Percentiles rank a stretch among this genome's conserved stretches.
Conservation (phyloP, 208 protist genomes). For the Porcisia deanei region DNA sequence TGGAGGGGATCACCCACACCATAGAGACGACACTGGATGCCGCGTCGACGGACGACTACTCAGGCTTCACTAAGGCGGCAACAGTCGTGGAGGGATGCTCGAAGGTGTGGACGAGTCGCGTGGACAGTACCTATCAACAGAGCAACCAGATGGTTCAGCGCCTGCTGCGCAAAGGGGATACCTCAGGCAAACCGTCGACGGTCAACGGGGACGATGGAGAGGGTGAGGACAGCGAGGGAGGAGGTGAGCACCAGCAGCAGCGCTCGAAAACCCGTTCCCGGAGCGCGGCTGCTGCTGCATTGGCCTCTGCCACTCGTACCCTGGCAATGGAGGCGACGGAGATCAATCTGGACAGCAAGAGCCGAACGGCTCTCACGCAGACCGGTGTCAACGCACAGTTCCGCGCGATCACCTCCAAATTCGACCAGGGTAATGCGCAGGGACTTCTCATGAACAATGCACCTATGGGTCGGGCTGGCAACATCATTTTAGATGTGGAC, state of each 20-base stretch:
- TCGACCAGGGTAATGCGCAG: slow-evolving; percentile 90
- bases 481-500: slow-evolving; percentile 88
- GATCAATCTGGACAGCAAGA: slow-evolving; percentile 86
- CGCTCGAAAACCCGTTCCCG: slow-evolving; percentile 28
- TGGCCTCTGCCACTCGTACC: slow-evolving; percentile 50
- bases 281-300: slow-evolving; percentile 19
- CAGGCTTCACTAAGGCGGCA: slow-evolving; percentile 88
- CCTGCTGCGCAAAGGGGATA: slow-evolving; percentile 78
- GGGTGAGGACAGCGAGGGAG: slow-evolving; percentile 16
- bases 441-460: slow-evolving; percentile 87
- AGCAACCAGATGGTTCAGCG: slow-evolving; percentile 89
- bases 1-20: slow-evolving; percentile 90
- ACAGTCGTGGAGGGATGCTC: slow-evolving; percentile 93
- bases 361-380: slow-evolving; percentile 67
- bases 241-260: slow-evolving; percentile 11
- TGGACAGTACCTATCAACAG: slow-evolving; percentile 89
- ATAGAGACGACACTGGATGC: slow-evolving; percentile 81
- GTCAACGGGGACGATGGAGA: slow-evolving; percentile 37
- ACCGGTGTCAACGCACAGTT: slow-evolving; percentile 86
- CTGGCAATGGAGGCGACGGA: slow-evolving; percentile 76
- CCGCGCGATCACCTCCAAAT: slow-evolving; percentile 88
- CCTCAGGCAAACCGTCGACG: slow-evolving; percentile 22
- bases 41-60: slow-evolving; percentile 72
- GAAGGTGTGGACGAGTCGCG: slow-evolving; percentile 92
- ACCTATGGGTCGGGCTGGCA: slow-evolving; percentile 72